A percentile compares a stretch with the other conserved stretches of the same genome.
phyloP scores from a whole-genome alignment of 2,329 filamentous ascomycete genomes.

The Colletotrichum paranaense region DNA sequence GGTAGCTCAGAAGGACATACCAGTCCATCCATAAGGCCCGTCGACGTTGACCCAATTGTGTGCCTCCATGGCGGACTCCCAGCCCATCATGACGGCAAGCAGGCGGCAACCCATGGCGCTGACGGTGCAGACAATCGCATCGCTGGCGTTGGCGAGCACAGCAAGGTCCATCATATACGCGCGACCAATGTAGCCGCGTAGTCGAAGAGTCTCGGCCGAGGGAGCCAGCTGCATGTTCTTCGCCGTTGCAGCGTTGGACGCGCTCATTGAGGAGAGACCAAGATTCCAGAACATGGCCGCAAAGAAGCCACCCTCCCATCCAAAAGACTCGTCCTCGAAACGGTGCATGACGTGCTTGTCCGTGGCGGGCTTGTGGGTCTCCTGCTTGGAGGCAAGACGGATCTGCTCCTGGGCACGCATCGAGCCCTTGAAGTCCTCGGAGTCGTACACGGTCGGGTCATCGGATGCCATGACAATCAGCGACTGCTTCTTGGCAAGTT shows the following conservation, averaged over 20 bases:
- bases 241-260: conserved; percentile 47
- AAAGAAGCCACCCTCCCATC: conserved; percentile 92
- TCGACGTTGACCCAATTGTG: conserved; percentile 84
- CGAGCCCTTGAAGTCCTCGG: conserved; percentile 69
- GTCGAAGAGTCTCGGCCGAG: conserved; percentile 67
- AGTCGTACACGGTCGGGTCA: conserved; percentile 79
- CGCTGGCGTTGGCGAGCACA: conserved; percentile 75
- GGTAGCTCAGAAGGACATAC: conserved; percentile 41
- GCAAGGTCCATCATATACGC: conserved; percentile 86
- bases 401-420: conserved; percentile 80
- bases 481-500: conserved; percentile 51
- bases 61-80: conserved; percentile 73
- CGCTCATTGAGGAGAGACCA: conserved; percentile 60
- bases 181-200: conserved; percentile 81
- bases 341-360: conserved; percentile 66
- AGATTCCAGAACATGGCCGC: conserved; percentile 84
- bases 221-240: conserved; percentile 48
- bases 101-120: conserved; percentile 79
- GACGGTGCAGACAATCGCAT: conserved; percentile 81
- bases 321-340: conserved; percentile 80
- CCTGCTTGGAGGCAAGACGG: conserved; percentile 74
- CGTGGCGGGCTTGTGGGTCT: conserved; percentile 51
- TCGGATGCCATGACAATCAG: conserved; percentile 80
- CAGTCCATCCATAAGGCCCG: conserved; percentile 72
- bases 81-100: conserved; percentile 88